Base-by-base conservation (phyloP, 306 rosid species). In the Corylus heterophylla region DNA sequence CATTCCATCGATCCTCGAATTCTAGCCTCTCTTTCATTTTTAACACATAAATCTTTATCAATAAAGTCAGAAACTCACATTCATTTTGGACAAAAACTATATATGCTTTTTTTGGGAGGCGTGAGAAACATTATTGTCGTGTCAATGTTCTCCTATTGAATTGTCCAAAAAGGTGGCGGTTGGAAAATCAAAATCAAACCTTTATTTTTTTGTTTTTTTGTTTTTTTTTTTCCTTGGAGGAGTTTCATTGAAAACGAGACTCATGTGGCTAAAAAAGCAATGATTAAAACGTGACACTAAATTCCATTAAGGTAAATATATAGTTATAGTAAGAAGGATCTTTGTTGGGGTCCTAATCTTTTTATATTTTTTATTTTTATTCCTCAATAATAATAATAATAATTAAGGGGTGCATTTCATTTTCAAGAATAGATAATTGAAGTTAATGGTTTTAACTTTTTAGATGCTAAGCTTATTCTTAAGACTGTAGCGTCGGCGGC, bases 401-500 rank as follows among this genome's bases (percentile, higher is more conserved):
- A 11, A 20, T 25, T 25, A 20, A 59, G 14, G 37, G 17, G 12
- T 59, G 13, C 66, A 22, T 59, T 22, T 25, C 66, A 8, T 59
- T n/a, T 59, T 59, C 66, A 11, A 7, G 5, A 42, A 42, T 42
- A 42, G 8, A 42, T 2, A 42, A 42, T 42, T 42, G 45, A 42
- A 42, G 45, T 42, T 42, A 6, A 42, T 42, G 45, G 8, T 42
- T 42, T 42, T 42, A 0, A 6, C 45, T 6, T 42, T 42, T 6
- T 42, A 42, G 22, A 18, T 11, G 35, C 14, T 27, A 71, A 68
- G 31, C 80, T 39, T 47, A 39, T 0, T 31, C 12, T 50, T 7
- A 0, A 42, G 55, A 70, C 77, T 76, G 39, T 71, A 1, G 16
- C 51, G 78, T 82, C 75, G 78, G 81, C 78, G 62, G 61, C 12